Conservation (phyloP, 345 rosid genomes). For the Linum lewisii region DNA sequence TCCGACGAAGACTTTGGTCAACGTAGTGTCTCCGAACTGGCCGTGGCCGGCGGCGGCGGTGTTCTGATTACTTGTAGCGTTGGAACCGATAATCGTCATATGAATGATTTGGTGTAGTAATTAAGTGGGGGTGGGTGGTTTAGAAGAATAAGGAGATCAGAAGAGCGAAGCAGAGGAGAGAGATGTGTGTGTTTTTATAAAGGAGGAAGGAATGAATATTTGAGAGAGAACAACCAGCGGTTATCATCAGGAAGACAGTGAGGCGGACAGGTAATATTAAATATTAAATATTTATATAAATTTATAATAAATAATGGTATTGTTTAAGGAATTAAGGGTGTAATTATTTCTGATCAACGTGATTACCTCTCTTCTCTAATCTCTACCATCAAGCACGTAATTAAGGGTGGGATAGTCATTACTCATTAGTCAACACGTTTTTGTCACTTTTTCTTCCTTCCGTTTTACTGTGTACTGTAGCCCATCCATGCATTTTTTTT, state of each 20-base stretch:
- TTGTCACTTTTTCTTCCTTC: too few species aligned
- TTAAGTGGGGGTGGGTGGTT: background rate
- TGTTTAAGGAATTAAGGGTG: too few species aligned
- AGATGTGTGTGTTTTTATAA: conserved; percentile 17
- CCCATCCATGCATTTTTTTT: too few species aligned
- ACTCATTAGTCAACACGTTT: too few species aligned
- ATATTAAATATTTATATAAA: background rate
- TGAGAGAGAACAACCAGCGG: conserved; percentile 1
- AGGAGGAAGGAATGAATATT: conserved; percentile 10
- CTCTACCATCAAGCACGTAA: too few species aligned
- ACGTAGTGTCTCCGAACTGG: conserved; percentile 79
- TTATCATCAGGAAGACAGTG: conserved; percentile 35
- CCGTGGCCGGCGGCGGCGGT: conserved; percentile 13
- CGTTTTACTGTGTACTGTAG: too few species aligned
- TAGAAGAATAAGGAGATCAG: background rate
- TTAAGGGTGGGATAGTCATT: too few species aligned
- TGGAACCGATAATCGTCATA: conserved; percentile 39
- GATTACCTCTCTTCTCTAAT: conserved; percentile 20
- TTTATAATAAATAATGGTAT: background rate
- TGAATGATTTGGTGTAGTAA: background rate
- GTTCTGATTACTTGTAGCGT: conserved; percentile 6
- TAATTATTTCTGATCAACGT: conserved; percentile 25
- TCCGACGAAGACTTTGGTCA: conserved; percentile 94
- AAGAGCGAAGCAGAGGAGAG: conserved; percentile 3
- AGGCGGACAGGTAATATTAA: conserved; percentile 45